Base-by-base conservation (phyloP, 192 early-diverging fungal species). In the Geranomyces variabilis region DNA sequence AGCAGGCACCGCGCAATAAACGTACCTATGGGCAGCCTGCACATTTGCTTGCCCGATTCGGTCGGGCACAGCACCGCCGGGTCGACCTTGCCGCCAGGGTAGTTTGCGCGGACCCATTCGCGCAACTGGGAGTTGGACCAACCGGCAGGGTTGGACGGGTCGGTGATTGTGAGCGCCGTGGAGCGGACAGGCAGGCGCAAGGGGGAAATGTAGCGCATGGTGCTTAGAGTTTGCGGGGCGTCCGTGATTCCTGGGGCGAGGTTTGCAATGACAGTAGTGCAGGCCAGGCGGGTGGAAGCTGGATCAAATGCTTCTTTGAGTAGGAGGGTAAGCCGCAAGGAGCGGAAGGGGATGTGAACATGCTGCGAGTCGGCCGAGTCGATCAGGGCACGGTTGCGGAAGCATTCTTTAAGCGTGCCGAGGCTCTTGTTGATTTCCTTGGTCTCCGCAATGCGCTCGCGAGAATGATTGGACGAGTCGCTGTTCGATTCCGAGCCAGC, bases 361-460 rank as follows among this genome's bases (percentile, higher is more conserved):
- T 75, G 72, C 30, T 77, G 73, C n/a, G 29, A 51, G 26, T n/a
- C 9, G 7, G 44, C 21, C 1, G 63, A 26, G 1, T 57, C 63
- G 0, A 75, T 69, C 63, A 83, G 21, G 9, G 79, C 76, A 10
- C 83, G 71, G 48, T 70, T 71, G 17, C 81, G 46, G 65, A 87
- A 83, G 59, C 84, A 87, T 46, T 87, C 84, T 65, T 87, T 87
- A 29, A 87, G 69, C 17, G 79, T 75, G 55, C 67, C 46, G n/a
- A 87, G 69, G n/a, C 73, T 78, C 62, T 70, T 74, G 71, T 87
- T 87, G 69, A 87, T 87, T 43, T 75, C 79, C 22, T 66, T 69
- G 34, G 80, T 74, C 66, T 87, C 85, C 46, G 48, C 58, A 21
- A 84, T 48, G 6, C 82, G 71, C 46, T 87, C 85, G 47, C 75